phyloP scores from a whole-genome alignment of 2,329 filamentous ascomycete genomes.

The Cladosporium sp. region DNA sequence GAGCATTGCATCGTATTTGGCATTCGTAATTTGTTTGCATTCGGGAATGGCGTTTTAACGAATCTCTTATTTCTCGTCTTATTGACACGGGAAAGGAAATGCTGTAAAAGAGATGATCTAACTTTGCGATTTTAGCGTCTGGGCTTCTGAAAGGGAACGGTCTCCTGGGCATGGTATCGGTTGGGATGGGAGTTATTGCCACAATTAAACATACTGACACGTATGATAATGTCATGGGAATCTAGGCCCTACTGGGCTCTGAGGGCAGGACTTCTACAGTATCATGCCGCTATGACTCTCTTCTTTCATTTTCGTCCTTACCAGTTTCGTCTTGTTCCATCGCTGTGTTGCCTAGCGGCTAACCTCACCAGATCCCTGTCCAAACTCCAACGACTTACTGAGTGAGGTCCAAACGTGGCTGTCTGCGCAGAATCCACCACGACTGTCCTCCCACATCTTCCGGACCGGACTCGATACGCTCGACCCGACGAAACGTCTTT shows the following conservation, averaged over 20 bases:
- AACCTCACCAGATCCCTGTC: background rate
- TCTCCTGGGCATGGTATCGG: background rate
- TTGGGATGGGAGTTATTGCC: background rate
- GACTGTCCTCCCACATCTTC: too few relatives aligned
- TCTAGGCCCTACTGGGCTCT: background rate
- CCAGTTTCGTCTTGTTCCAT: background rate
- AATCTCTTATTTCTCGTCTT: background rate
- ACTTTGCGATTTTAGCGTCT: background rate
- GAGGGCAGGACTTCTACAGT: background rate
- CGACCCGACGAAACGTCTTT: too few relatives aligned
- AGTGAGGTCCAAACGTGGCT: too few relatives aligned
- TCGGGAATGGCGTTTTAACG: slow-evolving; percentile 1
- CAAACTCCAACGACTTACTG: too few relatives aligned
- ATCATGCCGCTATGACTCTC: background rate
- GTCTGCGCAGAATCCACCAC: too few relatives aligned
- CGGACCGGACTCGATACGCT: too few relatives aligned
- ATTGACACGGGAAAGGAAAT: too few relatives aligned
- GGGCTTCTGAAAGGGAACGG: background rate
- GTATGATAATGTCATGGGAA: background rate
- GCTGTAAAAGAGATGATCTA: background rate
- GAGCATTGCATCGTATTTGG: slow-evolving; percentile 43
- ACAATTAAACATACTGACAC: background rate
- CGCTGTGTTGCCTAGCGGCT: background rate
- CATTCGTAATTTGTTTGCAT: slow-evolving; percentile 76
- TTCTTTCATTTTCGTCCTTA: background rate